Conservation (phyloP, 2,329 filamentous ascomycete genomes). For the Didymella keratinophila region DNA sequence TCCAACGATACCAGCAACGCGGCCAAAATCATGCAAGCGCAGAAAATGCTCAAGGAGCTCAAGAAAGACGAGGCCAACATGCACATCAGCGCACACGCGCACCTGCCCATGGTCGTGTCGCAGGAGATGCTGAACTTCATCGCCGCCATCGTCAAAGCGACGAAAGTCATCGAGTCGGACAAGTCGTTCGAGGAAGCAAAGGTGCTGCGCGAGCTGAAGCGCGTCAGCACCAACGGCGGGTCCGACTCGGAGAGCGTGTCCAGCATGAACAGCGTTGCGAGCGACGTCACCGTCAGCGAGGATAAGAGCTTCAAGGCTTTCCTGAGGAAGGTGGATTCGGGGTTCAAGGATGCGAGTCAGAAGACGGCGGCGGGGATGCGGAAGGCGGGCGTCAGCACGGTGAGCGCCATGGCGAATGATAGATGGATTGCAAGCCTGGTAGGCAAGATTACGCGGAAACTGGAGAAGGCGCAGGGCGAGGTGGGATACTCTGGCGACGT, state of each 20-base stretch:
- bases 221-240: slow-evolving; percentile 31
- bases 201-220: slow-evolving; percentile 37
- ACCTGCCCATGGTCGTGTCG: slow-evolving; percentile 60
- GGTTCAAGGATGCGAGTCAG: slow-evolving; percentile 43
- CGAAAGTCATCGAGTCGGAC: slow-evolving; percentile 64
- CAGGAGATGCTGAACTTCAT: slow-evolving; percentile 62
- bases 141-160: slow-evolving; percentile 64
- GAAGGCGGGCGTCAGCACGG: slow-evolving; percentile 54
- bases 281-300: slow-evolving; percentile 24
- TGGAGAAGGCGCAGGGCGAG: slow-evolving; percentile 60
- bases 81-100: slow-evolving; percentile 57
- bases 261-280: slow-evolving; percentile 28
- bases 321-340: slow-evolving; percentile 34
- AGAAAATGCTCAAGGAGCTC: slow-evolving; percentile 52
- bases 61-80: slow-evolving; percentile 60
- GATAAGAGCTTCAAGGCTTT: slow-evolving; percentile 37
- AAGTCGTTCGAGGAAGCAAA: slow-evolving; percentile 54
- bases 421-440: slow-evolving; percentile 64
- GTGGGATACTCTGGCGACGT: slow-evolving; percentile 60
- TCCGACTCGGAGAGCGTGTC: slow-evolving; percentile 28
- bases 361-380: slow-evolving; percentile 56
- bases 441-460: slow-evolving; percentile 58
- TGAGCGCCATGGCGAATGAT: slow-evolving; percentile 59
- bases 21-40: slow-evolving; percentile 53
- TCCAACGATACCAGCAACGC: slow-evolving; percentile 52